Conservation (phyloP, 768 basidiomycete genomes). For the Agaricus blazei region DNA sequence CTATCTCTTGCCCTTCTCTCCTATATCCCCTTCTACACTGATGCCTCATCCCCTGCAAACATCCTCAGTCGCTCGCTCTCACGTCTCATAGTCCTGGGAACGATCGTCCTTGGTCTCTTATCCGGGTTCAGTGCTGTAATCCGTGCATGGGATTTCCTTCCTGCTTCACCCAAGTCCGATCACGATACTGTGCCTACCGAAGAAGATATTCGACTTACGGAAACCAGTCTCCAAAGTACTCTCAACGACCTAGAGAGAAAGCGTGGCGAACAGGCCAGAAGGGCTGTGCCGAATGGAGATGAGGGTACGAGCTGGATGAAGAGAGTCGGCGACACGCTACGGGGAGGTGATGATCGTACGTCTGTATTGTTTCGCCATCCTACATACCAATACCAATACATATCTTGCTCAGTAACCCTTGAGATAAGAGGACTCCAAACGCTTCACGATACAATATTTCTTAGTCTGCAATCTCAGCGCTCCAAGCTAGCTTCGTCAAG, state of each 20-base stretch:
- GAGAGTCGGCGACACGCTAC: slow-evolving; percentile 44
- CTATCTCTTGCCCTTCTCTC: slow-evolving; percentile 59
- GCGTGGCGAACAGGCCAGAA: slow-evolving; percentile 14
- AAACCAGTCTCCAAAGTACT: slow-evolving; percentile 55
- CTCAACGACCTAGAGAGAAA: slow-evolving; percentile 46
- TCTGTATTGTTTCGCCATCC: slow-evolving; percentile 6
- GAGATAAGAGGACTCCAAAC: slow-evolving; percentile 64
- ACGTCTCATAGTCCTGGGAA: slow-evolving; percentile 72
- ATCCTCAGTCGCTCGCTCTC: slow-evolving; percentile 45
- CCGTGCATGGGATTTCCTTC: slow-evolving; percentile 59
- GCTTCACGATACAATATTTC: slow-evolving; percentile 63
- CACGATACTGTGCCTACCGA: slow-evolving; percentile 35
- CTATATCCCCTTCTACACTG: slow-evolving; percentile 57
- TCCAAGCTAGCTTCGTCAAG: slow-evolving; percentile 41
- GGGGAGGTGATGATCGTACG: slow-evolving; percentile 38
- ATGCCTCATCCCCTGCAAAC: slow-evolving; percentile 34
- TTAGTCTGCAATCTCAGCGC: slow-evolving; percentile 47
- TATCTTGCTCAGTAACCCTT: slow-evolving; percentile 32
- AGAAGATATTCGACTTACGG: slow-evolving; percentile 47
- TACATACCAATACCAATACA: not conserved
- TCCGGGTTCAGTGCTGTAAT: slow-evolving; percentile 77
- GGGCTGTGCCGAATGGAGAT: slow-evolving; percentile 6
- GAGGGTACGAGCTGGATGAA: slow-evolving; percentile 35
- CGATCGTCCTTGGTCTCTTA: slow-evolving; percentile 69
- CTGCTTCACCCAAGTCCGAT: slow-evolving; percentile 27